phyloP scores from a whole-genome alignment of 2,329 filamentous ascomycete species.

The Ascochyta viciae-villosae region DNA sequence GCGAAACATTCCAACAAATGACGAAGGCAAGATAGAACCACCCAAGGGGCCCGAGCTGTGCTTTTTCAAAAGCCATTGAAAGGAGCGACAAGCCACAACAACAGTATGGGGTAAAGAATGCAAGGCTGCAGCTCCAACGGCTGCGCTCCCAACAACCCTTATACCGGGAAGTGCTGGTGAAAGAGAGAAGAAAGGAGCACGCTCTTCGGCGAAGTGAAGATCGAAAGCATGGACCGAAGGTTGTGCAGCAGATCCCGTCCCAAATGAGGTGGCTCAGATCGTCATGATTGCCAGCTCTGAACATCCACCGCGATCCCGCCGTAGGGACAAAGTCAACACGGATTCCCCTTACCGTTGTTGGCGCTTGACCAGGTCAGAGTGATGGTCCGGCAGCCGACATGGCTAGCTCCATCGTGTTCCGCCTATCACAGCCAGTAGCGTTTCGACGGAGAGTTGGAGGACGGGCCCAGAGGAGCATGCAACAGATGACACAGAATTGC shows the following conservation, averaged over 20 bases:
- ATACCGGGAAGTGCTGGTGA: slow-evolving; percentile 6
- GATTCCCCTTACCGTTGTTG: slow-evolving; percentile 11
- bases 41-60: slow-evolving; percentile 19
- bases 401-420: slow-evolving; percentile 1
- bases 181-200: slow-evolving; percentile 9
- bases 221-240: neutral
- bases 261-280: slow-evolving; percentile 1
- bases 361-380: slow-evolving; percentile 8
- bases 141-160: slow-evolving; percentile 13
- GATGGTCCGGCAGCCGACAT: slow-evolving; percentile 10
- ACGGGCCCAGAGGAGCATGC: neutral
- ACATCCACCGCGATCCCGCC: slow-evolving; percentile 9
- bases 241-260: slow-evolving; percentile 8
- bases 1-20: slow-evolving; percentile 14
- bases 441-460: neutral
- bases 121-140: slow-evolving; percentile 9
- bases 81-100: slow-evolving; percentile 14
- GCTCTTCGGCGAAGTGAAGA: slow-evolving; percentile 8
- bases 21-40: slow-evolving; percentile 21
- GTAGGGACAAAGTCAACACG: slow-evolving; percentile 8
- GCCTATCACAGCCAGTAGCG: slow-evolving; percentile 1
- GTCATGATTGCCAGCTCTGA: slow-evolving; percentile 9
- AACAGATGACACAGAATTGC: slow-evolving; percentile 5
- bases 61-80: slow-evolving; percentile 16
- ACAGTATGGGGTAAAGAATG: slow-evolving; percentile 8